Base-by-base conservation (phyloP, 192 early-diverging fungal species). In the Backusella psychrophila region DNA sequence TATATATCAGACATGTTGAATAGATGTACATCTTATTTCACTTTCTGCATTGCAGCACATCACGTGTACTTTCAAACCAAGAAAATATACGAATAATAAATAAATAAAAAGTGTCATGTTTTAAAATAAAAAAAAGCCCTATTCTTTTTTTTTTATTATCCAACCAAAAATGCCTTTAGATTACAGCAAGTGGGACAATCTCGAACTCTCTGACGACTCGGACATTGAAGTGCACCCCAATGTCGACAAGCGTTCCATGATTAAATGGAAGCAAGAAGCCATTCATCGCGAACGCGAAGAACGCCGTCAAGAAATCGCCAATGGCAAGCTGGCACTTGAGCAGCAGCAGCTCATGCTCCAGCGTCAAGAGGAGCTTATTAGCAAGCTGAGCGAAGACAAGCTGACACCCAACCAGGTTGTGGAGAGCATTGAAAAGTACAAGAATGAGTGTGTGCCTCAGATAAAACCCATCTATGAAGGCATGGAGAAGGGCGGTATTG, bases 191-290 rank as follows among this genome's bases (percentile, higher is more conserved):
- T 98, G 96, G 96, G 96, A 98, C 85, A 94, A 94, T 73, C 88
- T 98, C 44, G 96, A 98, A 83, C 88, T 98, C 66, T 95, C 93
- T 41, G 96, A 98, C 85, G 96, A 98, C 86, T 94, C 94, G n/a
- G 96, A 98, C 82, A 93, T 98, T 81, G 96, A 98, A 78, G 86
- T 87, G n/a, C 93, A 95, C 85, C 97, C 97, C 38, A 97, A 98
- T 71, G 95, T 98, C 15, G 97, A 98, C 81, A 95, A 96, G 76
- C 89, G 90, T 39, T 95, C 95, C 8, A 90, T 95, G 78, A 90
- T 99, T 73, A 90, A 93, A 66, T 94, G 96, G 93, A 92, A 93
- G 31, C 96, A 97, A 84, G 89, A 93, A 33, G 90, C 94, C 69
- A 93, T 97, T 78, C 96, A 96, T 77, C 88, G 87, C 21, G 88